Conservation (phyloP, 352 stramenopile genomes). For the Globisporangium uncinulatum region DNA sequence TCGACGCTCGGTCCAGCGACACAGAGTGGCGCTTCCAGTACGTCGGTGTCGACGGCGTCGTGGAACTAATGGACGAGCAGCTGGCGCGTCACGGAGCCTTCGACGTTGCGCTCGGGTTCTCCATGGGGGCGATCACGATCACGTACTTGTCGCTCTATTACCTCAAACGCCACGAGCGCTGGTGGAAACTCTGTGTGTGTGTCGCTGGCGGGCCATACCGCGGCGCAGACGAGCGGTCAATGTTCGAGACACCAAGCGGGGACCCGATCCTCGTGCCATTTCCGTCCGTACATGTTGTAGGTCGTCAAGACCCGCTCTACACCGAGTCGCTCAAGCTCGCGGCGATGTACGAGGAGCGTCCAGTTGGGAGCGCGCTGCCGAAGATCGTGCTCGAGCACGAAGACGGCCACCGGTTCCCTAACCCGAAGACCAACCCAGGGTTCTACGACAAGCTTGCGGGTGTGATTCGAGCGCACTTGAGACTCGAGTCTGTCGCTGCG, state of each 20-base stretch:
- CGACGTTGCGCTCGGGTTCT: conserved; percentile 75
- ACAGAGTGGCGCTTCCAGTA: conserved; percentile 15
- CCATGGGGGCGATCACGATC: conserved; percentile 62
- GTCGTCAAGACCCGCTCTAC: conserved; percentile 28
- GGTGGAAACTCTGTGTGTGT: conserved; percentile 52
- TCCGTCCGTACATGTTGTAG: conserved; percentile 46
- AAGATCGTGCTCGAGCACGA: conserved; percentile 35
- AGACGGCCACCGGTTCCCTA: conserved; percentile 32
- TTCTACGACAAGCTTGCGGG: conserved; percentile 15
- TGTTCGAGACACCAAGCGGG: conserved; percentile 40
- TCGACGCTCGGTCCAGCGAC: conserved; percentile 1
- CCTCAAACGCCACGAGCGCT: conserved; percentile 27
- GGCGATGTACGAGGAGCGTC: conserved; percentile 30
- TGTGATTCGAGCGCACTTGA: conserved; percentile 15
- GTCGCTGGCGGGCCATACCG: conserved; percentile 32
- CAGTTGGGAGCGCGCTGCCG: conserved; percentile 8
- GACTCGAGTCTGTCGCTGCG: not conserved
- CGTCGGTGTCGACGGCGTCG: conserved; percentile 29
- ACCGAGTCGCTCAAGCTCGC: conserved; percentile 21
- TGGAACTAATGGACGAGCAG: conserved; percentile 59
- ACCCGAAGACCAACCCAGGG: conserved; percentile 8
- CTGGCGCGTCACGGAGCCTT: conserved; percentile 55
- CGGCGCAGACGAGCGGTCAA: conserved; percentile 28
- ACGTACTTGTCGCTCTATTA: conserved; percentile 62
- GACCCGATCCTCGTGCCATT: conserved; percentile 34